Conservation (phyloP, 805 yeast species). For the Kodamaea fukazawae region DNA sequence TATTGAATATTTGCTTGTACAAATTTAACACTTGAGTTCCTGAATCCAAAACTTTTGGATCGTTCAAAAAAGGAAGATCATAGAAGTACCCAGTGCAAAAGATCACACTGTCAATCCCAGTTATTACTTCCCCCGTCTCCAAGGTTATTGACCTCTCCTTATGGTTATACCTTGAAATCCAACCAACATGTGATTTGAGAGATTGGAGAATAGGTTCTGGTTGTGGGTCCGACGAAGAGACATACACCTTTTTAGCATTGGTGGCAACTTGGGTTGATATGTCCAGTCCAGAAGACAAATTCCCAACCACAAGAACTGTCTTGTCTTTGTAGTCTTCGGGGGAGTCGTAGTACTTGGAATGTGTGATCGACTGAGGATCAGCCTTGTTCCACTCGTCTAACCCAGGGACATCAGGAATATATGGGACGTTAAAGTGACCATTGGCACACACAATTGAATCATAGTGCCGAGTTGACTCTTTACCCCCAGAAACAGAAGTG, state of each 20-base stretch:
- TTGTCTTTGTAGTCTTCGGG: constrained; percentile 12
- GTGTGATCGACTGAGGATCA: constrained; percentile 17
- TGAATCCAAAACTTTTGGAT: constrained; percentile 19
- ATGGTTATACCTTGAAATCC: constrained; percentile 23
- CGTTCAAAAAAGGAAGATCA: constrained; percentile 22
- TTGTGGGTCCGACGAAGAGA: constrained; percentile 10
- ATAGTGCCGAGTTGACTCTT: constrained; percentile 8
- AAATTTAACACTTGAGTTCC: constrained; percentile 26
- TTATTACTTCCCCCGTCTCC: constrained; percentile 15
- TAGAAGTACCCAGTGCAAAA: constrained; percentile 26
- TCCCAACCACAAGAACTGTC: constrained; percentile 25
- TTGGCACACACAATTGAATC: constrained; percentile 25
- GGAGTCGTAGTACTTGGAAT: constrained; percentile 20
- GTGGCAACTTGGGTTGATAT: constrained; percentile 14
- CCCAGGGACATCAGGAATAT: constrained; percentile 21
- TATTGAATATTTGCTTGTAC: constrained; percentile 33
- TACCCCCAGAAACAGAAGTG: not conserved
- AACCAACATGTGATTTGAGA: constrained; percentile 5
- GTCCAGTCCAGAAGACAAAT: constrained; percentile 25
- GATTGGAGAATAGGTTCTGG: not conserved
- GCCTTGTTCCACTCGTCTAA: constrained; percentile 18
- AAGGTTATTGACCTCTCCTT: constrained; percentile 13
- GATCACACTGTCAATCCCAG: constrained; percentile 19
- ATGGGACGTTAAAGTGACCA: constrained; percentile 25
- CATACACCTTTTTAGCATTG: constrained; percentile 14